Base-by-base conservation (phyloP, 305 asterid species). In the Ilex paraguariensis region DNA sequence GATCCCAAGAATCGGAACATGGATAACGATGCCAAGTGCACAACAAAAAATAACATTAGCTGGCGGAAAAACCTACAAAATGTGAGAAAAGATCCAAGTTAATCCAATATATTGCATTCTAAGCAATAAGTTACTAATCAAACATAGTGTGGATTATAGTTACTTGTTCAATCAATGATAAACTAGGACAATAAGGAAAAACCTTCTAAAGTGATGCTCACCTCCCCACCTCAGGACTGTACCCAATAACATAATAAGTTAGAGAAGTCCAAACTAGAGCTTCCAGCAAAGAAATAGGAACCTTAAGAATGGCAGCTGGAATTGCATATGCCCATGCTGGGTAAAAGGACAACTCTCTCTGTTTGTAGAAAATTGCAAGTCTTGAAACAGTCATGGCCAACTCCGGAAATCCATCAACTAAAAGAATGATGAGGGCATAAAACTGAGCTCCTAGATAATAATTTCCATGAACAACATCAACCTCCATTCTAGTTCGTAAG, bases 1-100 rank as follows among this genome's bases (percentile, higher is more conserved):
- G 82, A 73, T 31, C 77, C 82, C 64, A 77, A 3, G 71, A 77
- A 73, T 28, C 76, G 82, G 36, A 61, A 77, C 73, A 77, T 13
- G 3, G 82, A 73, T 17, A 62, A 51, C 4, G 79, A 56, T 21
- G 67, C 21, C 8, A 65, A 42, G 56, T 77, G 79, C 36, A 70
- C 62, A 16, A 66, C 64, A 67, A 73, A 77, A 13, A 77, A 54
- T 33, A 77, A 16, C 5, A 70, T 15, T 70, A 73, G 21, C 13
- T 77, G 79, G 12, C 72, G 55, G 12, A 73, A 73, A 33, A 77
- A 77, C 76, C 82, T 77, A 65, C 15, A 36, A 54, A 13, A 40
- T 15, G 13, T 5, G 10, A 3, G 31, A 14, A 52, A 16, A 7
- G 14, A 8, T 28, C 4, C 13, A 10, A 46, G 52, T 46, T 10